Evolutionary conservation across 805 yeast species (phyloP), one percentile per base, ranked within the genome.

Genomic region (Clavispora vitiphila): DNA sequence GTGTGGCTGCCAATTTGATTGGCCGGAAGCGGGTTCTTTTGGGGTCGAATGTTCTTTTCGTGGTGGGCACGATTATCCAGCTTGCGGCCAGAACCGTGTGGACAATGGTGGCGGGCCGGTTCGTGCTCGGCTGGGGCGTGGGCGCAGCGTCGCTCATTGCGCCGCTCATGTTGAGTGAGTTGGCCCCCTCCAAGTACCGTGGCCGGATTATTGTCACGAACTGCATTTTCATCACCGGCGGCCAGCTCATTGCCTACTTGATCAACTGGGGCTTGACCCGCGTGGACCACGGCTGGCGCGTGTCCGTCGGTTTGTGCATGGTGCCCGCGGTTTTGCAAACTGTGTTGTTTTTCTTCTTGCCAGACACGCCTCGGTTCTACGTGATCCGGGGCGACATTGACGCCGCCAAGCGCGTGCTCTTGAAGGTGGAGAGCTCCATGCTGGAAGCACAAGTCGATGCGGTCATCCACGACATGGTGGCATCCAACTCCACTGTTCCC

Each of bases 111-210:
- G 81, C 69, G 11, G 99, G 98, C 34, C 77, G 98, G 60, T 83
- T 93, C 50, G 71, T 91, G 37, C 86, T 93, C 83, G 99, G 99
- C 14, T 86, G 86, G 63, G 98, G 96, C 54, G 97, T 91, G 21
- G 99, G 99, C 52, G 76, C 86, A 41, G 98, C 97, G 1, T 89
- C 97, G 2, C 70, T 91, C 40, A 83, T 88, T 42, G 88, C 98
- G n/a, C 99, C 99, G 1, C 71, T 91, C 43, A 90, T 89, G 72
- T 85, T 91, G 47, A 74, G 88, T 42, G 99, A 91, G 63, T 76
- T 90, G 60, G 96, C 97, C 3, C 98, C 99, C 22, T 78, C 93
- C 12, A 78, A 81, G 61, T 87, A 86, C 60, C 78, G 99, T 60
- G 98, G 98, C 42, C 75, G 98, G 48, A 73, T 91, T 41, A 93